Percentiles rank a stretch among this genome's conserved stretches.
Evolutionary conservation across 768 basidiomycete genomes (phyloP).

Genomic region (Daedalea quercina): DNA sequence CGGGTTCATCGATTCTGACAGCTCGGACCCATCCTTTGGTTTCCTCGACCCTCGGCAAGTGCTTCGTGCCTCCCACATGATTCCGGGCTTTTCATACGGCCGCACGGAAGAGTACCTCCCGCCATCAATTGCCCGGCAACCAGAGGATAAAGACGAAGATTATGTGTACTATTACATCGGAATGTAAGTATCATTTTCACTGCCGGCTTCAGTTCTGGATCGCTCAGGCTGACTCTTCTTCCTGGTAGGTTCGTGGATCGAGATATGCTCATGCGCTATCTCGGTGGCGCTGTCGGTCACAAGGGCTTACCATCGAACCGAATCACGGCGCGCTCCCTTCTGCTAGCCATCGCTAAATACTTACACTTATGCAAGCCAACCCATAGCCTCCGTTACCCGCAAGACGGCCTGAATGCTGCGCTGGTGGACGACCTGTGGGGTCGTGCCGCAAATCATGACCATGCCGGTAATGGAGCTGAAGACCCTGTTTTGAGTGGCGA

Average conservation of each 20-base stretch:
- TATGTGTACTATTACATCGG: constrained; percentile 18
- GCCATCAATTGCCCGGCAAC: constrained; percentile 5
- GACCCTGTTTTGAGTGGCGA: no score
- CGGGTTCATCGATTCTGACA: constrained; percentile 29
- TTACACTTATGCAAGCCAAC: no score
- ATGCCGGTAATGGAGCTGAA: no score
- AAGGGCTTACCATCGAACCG: background rate
- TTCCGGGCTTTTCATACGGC: constrained; percentile 32
- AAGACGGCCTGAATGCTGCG: no score
- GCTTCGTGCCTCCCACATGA: constrained; percentile 33
- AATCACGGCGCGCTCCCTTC: no score
- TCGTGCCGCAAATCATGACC: no score
- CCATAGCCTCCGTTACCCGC: no score
- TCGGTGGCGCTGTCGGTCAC: constrained; percentile 20
- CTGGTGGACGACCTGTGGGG: no score
- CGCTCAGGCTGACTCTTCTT: background rate
- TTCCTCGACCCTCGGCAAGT: constrained; percentile 39
- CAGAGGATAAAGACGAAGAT: constrained; percentile 9
- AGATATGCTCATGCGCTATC: constrained; percentile 21
- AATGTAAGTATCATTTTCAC: constrained; percentile 12
- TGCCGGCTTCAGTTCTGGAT: background rate
- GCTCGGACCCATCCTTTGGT: constrained; percentile 30
- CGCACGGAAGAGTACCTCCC: constrained; percentile 8
- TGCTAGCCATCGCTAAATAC: no score
- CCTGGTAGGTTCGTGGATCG: constrained; percentile 21